Percentiles rank a stretch among this genome's conserved stretches.
Conservation (phyloP, 2,329 filamentous ascomycete genomes). For the Calonectria ilicicola region DNA sequence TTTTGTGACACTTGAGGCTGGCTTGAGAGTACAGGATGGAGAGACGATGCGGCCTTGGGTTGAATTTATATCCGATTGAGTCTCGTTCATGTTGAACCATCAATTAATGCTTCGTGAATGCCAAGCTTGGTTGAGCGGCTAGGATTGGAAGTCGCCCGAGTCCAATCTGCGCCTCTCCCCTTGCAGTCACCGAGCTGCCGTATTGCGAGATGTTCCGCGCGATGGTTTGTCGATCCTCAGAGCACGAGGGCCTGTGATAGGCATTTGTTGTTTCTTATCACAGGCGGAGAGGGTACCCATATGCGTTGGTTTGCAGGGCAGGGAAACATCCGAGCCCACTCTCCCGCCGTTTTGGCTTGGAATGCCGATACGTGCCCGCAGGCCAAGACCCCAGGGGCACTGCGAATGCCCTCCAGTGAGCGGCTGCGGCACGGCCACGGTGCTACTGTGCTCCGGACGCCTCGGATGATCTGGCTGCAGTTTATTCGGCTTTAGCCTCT, state of each 20-base stretch:
- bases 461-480: conserved; percentile 8
- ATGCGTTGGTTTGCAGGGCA: not conserved
- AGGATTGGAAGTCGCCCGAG: conserved; percentile 7
- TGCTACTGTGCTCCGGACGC: not conserved
- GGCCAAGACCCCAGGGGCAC: conserved; percentile 7
- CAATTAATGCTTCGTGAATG: not conserved
- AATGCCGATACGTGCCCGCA: conserved; percentile 13
- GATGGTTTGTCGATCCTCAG: conserved; percentile 13
- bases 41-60: not conserved
- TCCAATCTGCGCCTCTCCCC: conserved; percentile 12
- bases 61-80: not conserved
- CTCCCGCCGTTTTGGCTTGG: conserved; percentile 14
- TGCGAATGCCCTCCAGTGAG: conserved; percentile 15
- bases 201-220: conserved; percentile 14
- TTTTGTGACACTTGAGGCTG: not conserved
- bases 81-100: not conserved
- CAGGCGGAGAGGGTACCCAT: not conserved
- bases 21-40: not conserved
- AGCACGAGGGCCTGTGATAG: conserved; percentile 23
- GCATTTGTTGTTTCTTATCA: conserved; percentile 22
- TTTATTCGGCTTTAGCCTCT: conserved; percentile 1
- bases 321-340: conserved; percentile 6
- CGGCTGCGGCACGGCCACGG: conserved; percentile 10
- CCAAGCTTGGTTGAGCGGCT: not conserved
- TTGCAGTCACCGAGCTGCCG: conserved; percentile 23